Evolutionary conservation across 2,329 filamentous ascomycete species (phyloP), one percentile per base, ranked within the genome.

Genomic region (Stemphylium lycopersici): DNA sequence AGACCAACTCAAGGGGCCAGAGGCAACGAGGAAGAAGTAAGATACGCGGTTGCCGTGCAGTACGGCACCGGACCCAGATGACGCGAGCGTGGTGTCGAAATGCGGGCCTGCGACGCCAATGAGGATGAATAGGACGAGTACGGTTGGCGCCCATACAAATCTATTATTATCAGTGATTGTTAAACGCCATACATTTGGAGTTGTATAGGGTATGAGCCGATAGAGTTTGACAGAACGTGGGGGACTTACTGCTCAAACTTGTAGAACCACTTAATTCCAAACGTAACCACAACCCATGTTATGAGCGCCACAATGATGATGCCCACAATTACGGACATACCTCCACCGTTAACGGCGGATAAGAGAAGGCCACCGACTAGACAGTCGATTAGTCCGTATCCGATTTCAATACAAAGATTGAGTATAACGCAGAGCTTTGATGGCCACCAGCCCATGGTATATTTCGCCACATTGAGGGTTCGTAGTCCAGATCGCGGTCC

Each of bases 21-120:
- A 85, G 8, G 88, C 76, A 61, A 85, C 88, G 34, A 90, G 78
- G 31, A 83, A 87, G 74, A 90, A 87, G 73, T 89, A 90, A 1
- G 85, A 87, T 16, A 90, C 73, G 3, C 83, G 77, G 55, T 83
- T 83, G 18, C 82, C 85, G 15, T 77, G 75, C 13, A 87, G 63
- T 3, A 81, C 82, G 40, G 77, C 71, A 10, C 77, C 64, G 29
- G 81, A 75, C 8, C 81, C 84, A 1, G 67, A 66, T 5, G 81
- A 84, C 2, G 78, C 72, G 1, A 79, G 78, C 2, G 73, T 67
- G 1, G 82, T 73, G 60, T 88, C 82, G 59, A 87, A 89, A 31
- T 83, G 78, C 3, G 66, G 66, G 4, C 64, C 64, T 12, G 66
- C 65, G 2, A 63, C 58, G 8, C 68, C 68, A n/a, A 66, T 67